Evolutionary conservation across 192 early-diverging fungal genomes (phyloP), one percentile per base, ranked within the genome.

Genomic region (Backusella circina): DNA sequence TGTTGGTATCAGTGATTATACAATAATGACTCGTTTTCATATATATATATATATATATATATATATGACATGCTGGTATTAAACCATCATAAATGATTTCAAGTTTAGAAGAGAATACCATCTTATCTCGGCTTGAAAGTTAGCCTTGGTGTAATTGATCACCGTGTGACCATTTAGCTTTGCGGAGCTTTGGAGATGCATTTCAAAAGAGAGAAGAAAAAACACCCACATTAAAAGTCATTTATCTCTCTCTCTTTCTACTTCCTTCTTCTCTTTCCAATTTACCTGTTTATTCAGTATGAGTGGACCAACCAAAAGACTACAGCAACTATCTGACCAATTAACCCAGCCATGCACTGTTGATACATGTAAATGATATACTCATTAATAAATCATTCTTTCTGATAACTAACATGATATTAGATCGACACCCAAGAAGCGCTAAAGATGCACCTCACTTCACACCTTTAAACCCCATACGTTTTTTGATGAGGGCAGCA

Each of bases 391-490:
- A n/a, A n/a, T n/a, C n/a, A n/a, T n/a, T n/a, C n/a, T n/a, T n/a
- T n/a, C n/a, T n/a, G 37, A 38, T 38, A 38, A 38, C 37, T 38
- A 38, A 37, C 7, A 38, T 10, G 37, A 1, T 38, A 10, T 38
- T 23, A 77, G 75, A 71, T 15, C 38, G 69, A 23, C 30, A 65
- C 16, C 54, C 71, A 21, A 54, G 75, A 51, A 50, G 15, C 15
- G 31, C 76, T n/a, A 21, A 77, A 12, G 35, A 73, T 12, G 21
- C n/a, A 30, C 39, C 70, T 1, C 41, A 77, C 32, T 12, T 51
- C 1, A 84, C 83, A 18, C 79, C 84, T 51, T 75, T 90, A 2
- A 84, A 87, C 67, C 89, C 89, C 1, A 66, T 90, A 15, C 80
- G 83, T 13, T 88, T 90, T 37, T 77, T 90, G 23, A 75, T 84